Conservation (phyloP, 2,329 filamentous ascomycete genomes). For the Hypomyces rosellus region DNA sequence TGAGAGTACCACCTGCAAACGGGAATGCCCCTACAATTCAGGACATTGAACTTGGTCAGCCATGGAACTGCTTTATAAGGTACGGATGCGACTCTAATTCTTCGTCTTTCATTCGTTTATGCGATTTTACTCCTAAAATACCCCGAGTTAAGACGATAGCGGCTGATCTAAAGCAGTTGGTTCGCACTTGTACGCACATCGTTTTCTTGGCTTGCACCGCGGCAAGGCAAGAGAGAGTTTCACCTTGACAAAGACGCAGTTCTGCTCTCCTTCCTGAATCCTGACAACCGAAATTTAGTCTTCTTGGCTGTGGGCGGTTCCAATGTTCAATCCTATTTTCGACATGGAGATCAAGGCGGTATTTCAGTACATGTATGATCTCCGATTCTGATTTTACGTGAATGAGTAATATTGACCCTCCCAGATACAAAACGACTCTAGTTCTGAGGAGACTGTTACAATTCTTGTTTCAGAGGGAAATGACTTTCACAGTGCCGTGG, state of each 20-base stretch:
- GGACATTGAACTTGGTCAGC: constrained; percentile 54
- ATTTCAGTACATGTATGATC: constrained; percentile 58
- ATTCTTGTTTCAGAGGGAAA: constrained; percentile 67
- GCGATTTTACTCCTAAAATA: neutral
- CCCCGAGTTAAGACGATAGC: neutral
- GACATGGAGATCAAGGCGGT: constrained; percentile 56
- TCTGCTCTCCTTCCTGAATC: constrained; percentile 68
- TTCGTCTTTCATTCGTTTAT: too few relatives aligned
- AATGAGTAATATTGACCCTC: constrained; percentile 10
- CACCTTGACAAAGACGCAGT: constrained; percentile 70
- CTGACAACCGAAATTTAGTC: constrained; percentile 67
- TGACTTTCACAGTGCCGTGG: constrained; percentile 67
- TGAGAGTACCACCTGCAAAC: constrained; percentile 49
- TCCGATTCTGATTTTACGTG: neutral
- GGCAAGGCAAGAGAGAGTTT: constrained; percentile 67
- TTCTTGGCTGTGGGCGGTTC: constrained; percentile 72
- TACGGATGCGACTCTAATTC: constrained; percentile 26
- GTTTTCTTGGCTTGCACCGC: constrained; percentile 81
- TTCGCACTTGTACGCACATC: constrained; percentile 75
- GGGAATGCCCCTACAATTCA: constrained; percentile 52
- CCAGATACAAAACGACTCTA: constrained; percentile 61
- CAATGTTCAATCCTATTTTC: constrained; percentile 64
- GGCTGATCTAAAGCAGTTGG: constrained; percentile 46
- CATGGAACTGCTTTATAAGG: constrained; percentile 50
- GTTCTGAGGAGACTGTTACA: constrained; percentile 46